phyloP scores from a whole-genome alignment of 805 yeast genomes.

The Cyberlindnera mrakii region DNA sequence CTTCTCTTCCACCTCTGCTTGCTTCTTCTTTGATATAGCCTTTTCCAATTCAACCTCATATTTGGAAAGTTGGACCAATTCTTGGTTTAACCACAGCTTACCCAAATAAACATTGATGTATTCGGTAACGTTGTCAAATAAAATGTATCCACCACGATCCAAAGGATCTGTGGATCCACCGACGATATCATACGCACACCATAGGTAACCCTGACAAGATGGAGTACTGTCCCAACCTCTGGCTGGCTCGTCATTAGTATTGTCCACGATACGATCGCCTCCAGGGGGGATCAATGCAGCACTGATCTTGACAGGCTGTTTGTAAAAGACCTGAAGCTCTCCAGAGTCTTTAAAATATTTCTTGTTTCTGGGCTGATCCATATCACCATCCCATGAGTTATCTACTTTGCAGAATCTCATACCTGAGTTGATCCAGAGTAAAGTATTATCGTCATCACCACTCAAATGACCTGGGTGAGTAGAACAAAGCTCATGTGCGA shows the following conservation, averaged over 20 bases:
- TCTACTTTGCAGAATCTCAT: conserved; percentile 49
- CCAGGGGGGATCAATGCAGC: conserved; percentile 48
- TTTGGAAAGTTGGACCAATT: conserved; percentile 15
- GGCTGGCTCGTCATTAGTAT: conserved; percentile 36
- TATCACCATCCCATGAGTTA: conserved; percentile 26
- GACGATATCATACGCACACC: conserved; percentile 57
- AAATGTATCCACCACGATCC: conserved; percentile 21
- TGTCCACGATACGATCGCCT: conserved; percentile 22
- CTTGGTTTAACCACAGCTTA: conserved; percentile 24
- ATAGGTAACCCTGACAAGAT: conserved; percentile 46
- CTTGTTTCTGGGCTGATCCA: conserved; percentile 27
- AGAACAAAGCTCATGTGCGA: conserved; percentile 43
- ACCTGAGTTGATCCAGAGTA: conserved; percentile 70
- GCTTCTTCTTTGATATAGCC: conserved; percentile 1
- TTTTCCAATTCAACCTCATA: conserved; percentile 10
- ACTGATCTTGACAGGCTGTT: conserved; percentile 34
- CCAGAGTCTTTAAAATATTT: conserved; percentile 7
- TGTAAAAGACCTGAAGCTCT: conserved; percentile 23
- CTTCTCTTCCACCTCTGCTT: conserved; percentile 1
- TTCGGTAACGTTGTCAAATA: conserved; percentile 21
- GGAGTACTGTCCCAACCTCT: conserved; percentile 46
- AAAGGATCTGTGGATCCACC: conserved; percentile 30
- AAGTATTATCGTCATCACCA: conserved; percentile 40
- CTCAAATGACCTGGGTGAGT: conserved; percentile 58
- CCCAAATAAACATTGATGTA: conserved; percentile 22